Conservation (phyloP, 2,329 filamentous ascomycete species). For the Sclerotinia glacialis region DNA sequence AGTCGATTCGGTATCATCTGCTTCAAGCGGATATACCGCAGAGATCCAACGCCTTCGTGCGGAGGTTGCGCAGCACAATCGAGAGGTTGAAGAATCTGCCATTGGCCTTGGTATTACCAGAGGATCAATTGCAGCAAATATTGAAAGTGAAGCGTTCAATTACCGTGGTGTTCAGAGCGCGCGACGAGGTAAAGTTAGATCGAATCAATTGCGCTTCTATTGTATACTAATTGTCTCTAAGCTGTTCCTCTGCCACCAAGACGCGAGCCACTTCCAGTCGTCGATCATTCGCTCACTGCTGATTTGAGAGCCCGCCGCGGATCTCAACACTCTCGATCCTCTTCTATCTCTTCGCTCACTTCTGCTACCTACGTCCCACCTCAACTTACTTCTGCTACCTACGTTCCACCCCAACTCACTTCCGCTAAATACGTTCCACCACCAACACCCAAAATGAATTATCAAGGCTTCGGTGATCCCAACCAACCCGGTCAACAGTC, state of each 20-base stretch:
- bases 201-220: slow-evolving; percentile 2
- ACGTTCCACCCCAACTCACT: neutral
- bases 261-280: slow-evolving; percentile 6
- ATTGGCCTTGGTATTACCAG: slow-evolving; percentile 3
- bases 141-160: slow-evolving; percentile 3
- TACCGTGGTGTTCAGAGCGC: slow-evolving; percentile 13
- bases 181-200: slow-evolving; percentile 12
- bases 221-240: neutral
- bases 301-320: neutral
- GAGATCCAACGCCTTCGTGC: slow-evolving; percentile 2
- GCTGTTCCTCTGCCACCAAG: neutral
- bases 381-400: neutral
- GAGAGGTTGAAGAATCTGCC: neutral
- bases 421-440: neutral
- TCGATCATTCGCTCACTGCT: neutral
- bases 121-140: neutral
- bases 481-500: slow-evolving; percentile 27
- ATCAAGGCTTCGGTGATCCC: slow-evolving; percentile 27
- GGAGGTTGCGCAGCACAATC: slow-evolving; percentile 1
- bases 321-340: slow-evolving; percentile 8
- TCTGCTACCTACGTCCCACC: neutral
- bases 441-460: slow-evolving; percentile 15
- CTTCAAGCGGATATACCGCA: neutral
- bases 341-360: neutral
- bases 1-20: slow-evolving; percentile 1